Evolutionary conservation across 1,284 basidiomycete species (phyloP).

Genomic region (Tilletiaria anomala): DNA sequence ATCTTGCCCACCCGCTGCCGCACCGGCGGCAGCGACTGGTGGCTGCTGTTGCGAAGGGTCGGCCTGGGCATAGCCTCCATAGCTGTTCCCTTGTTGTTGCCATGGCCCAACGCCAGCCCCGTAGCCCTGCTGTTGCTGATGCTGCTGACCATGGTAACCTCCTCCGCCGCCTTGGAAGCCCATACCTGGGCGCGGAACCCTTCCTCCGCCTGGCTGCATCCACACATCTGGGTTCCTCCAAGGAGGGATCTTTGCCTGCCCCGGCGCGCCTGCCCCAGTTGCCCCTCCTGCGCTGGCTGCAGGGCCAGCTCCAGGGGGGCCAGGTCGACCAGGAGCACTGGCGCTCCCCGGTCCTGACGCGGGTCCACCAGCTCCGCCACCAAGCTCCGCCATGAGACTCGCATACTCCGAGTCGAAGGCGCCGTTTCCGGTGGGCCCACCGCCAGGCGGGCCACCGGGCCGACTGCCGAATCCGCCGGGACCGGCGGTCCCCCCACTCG

Average conservation of each 20-base stretch:
- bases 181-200: background rate
- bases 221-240: conserved; percentile 37
- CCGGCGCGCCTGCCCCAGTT: conserved; percentile 3
- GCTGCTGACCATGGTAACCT: conserved; percentile 8
- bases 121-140: conserved; percentile 4
- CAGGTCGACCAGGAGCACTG: conserved; percentile 6
- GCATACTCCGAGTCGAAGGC: conserved; percentile 92
- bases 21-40: background rate
- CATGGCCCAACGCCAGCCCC: background rate
- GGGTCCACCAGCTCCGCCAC: conserved; percentile 46
- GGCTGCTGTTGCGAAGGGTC: background rate
- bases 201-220: conserved; percentile 10
- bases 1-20: conserved; percentile 10
- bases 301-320: conserved; percentile 6
- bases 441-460: conserved; percentile 36
- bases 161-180: too few species aligned
- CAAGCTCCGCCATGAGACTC: conserved; percentile 91
- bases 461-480: conserved; percentile 51
- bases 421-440: conserved; percentile 33
- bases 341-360: conserved; percentile 11
- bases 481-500: conserved; percentile 51
- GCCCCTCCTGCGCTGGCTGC: conserved; percentile 5
- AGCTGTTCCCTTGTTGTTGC: background rate
- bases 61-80: conserved; percentile 3
- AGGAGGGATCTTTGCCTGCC: conserved; percentile 26